These are phyloP conservation scores for Hypsizygus ulmarius DNA, from an alignment of 1,284 basidiomycete genomes.

Conservation along the genomic window DNA sequence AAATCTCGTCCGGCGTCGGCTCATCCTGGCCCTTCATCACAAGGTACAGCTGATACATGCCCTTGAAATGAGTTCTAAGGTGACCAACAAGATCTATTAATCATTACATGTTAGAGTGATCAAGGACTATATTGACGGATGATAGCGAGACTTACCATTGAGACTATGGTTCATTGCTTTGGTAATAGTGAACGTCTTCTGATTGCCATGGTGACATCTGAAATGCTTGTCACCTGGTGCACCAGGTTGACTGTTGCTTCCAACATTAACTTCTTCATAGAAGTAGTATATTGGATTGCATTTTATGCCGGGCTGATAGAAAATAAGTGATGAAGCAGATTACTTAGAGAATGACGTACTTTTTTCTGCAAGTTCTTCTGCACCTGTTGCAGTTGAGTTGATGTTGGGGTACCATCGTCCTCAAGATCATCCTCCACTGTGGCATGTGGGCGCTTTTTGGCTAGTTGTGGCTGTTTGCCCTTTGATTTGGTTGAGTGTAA, in stretches of 20 bases:
- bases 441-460: neutral
- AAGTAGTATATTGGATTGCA: slow-evolving; percentile 23
- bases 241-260: slow-evolving; percentile 3
- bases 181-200: slow-evolving; percentile 20
- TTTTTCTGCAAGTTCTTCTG: too few relatives aligned
- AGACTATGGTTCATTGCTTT: slow-evolving; percentile 21
- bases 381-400: too few relatives aligned
- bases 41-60: slow-evolving; percentile 19
- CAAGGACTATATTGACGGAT: too few relatives aligned
- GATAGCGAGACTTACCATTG: slow-evolving; percentile 14
- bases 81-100: slow-evolving; percentile 16
- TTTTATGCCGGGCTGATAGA: neutral
- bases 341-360: too few relatives aligned
- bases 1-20: slow-evolving; percentile 14
- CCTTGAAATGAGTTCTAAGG: slow-evolving; percentile 19
- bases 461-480: neutral
- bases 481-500: neutral
- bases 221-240: slow-evolving; percentile 19
- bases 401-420: too few relatives aligned
- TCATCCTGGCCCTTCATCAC: slow-evolving; percentile 12
- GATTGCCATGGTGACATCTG: slow-evolving; percentile 22
- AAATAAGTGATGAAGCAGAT: too few relatives aligned
- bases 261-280: slow-evolving; percentile 14
- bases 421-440: neutral
- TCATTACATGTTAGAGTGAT: too few relatives aligned